A percentile compares a stretch with the other conserved stretches of the same genome.
Conservation (phyloP, 495 filamentous ascomycete species). For the Cenococcum geophilum region DNA sequence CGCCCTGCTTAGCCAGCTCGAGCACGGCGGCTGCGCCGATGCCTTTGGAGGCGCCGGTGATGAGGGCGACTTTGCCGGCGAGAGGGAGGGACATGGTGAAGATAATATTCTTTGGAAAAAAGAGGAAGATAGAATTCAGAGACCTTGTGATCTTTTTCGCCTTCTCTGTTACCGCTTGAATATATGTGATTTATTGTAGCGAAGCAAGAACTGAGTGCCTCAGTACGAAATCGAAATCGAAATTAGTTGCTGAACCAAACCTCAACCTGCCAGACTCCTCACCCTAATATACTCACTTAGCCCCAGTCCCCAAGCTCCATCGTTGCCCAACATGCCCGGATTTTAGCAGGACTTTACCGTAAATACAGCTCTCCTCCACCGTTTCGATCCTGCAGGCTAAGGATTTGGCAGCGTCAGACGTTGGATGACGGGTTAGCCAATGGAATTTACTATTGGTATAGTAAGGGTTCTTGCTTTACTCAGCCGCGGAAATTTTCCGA, state of each 20-base stretch:
- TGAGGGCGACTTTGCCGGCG: constrained; percentile 52
- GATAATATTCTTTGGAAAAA: no score
- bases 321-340: background rate
- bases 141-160: no score
- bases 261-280: background rate
- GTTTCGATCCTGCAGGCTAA: background rate
- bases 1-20: constrained; percentile 51
- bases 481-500: no score
- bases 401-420: background rate
- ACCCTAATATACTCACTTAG: background rate
- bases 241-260: background rate
- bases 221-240: background rate
- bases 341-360: background rate
- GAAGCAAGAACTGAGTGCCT: background rate
- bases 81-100: constrained; percentile 35
- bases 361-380: background rate
- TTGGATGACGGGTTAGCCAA: background rate
- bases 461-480: no score
- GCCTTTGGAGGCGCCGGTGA: constrained; percentile 63
- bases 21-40: constrained; percentile 58
- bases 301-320: background rate
- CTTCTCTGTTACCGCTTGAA: no score
- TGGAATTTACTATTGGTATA: no score
- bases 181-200: background rate
- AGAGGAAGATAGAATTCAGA: no score